Base-by-base conservation (phyloP, 495 filamentous ascomycete species). In the Xylaria flabelliformis region DNA sequence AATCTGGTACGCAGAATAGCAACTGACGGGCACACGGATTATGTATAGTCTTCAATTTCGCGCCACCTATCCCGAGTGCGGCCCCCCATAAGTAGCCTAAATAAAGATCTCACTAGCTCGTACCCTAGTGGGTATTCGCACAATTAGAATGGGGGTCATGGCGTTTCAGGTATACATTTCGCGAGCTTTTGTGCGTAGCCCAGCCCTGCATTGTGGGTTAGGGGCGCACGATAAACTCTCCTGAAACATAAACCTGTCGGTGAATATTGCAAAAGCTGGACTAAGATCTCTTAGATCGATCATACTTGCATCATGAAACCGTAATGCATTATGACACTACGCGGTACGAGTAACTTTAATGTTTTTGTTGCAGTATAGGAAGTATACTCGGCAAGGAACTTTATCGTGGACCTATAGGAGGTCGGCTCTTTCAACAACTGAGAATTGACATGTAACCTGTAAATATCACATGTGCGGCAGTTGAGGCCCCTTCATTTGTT, bases 381-480 rank as follows among this genome's bases (percentile, higher is more conserved):
- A 29, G 8, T 56, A 67, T 56, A 56, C 36, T 69, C 34, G 7
- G 41, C 51, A 48, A 46, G 44, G 3, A 67, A 6, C 19, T 19
- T 44, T 44, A 67, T 51, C 34, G 48, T 53, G 65, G 44, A 56
- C 5, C 65, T 59, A 24, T 41, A 34, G 44, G 67, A 50, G 67
- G 67, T 15, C n/a, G 10, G 41, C 42, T 32, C 55, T 68, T 41
- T 21, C 58, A 29, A 36, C 3, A 62, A 46, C 39, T 61, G n/a
- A 36, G 36, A 17, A 24, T 32, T 4, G 26, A 56, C 29, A 2
- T 61, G 39, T 21, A 44, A 8, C 53, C 12, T 36, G 19, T 29
- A 64, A 13, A 34, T 42, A 69, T 50, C 21, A 44, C 1, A 46
- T 59, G 50, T 32, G 21, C 3, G 44, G 46, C 34, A 53, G 53